Evolutionary conservation across 2,329 filamentous ascomycete species (phyloP), one percentile per base, ranked within the genome.

Genomic region (Juglanconis sp.): DNA sequence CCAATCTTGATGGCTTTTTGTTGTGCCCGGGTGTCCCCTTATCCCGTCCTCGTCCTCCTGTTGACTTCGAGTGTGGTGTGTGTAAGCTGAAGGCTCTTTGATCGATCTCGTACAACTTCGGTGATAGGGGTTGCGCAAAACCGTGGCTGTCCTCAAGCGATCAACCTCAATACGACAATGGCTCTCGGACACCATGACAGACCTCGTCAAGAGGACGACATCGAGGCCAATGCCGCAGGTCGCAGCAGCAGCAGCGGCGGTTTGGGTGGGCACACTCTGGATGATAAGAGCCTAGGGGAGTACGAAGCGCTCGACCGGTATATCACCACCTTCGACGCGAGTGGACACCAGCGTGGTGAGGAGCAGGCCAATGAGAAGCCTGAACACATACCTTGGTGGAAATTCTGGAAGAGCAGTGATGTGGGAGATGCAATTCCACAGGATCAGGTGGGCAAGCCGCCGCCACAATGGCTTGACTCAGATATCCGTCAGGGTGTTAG

Each of bases 391-490:
- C 79, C 79, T 62, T 85, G 81, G 76, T 88, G 81, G 78, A 77
- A 82, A 71, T 83, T 85, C 73, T 86, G 85, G 79, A 75, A 77
- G 67, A 53, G 52, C 6, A 67, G 68, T 55, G 73, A 73, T 13
- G 70, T 68, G 32, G 71, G 64, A 13, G 57, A 69, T 9, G 73
- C 75, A 50, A 71, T 68, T 34, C 74, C 68, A 50, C 73, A 74
- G 63, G 77, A 73, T 10, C 38, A 74, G 40, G 71, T 73, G 17
- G 73, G 71, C 63, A 80, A 74, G 48, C 72, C 74, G 2, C 87
- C 87, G 24, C 83, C 86, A 5, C 83, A 87, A 10, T 89, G 84
- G 85, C 77, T 89, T 65, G 79, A 85, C 62, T 87, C 87, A 68
- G 84, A 89, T 68, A 84, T 89, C 72, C 81, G 81, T 68, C 69